Base-by-base conservation (phyloP, 352 stramenopile genomes). In the Lagenidium sp. region DNA sequence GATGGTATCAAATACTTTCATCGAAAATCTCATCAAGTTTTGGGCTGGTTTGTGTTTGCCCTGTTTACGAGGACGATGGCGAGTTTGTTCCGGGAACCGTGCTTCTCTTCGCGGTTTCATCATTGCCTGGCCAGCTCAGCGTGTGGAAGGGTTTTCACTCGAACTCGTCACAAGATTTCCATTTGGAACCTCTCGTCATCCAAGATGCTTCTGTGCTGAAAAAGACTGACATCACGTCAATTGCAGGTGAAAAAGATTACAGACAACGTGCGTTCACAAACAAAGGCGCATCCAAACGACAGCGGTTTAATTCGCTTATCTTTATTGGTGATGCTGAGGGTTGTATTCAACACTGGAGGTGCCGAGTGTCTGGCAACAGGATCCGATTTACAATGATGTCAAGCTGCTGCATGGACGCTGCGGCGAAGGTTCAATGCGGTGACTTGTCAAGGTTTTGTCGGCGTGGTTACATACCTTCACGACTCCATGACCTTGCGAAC, bases 311-410 rank as follows among this genome's bases (percentile, higher is more conserved):
- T 39, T 86, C 79, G 21, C 47, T 92, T 2, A 55, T 93, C 21
- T 93, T 93, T 53, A 48, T 90, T 0, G 80, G 80, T 2, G 69
- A 83, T 60, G 53, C 59, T 34, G 24, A 30, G 16, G 76, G 77
- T 0, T 62, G 61, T 7, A 53, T 93, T 18, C 67, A 90, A 35
- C 78, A 93, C 41, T 93, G 80, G 80, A 62, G 80, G 1, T 93
- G 80, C 32, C 76, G 72, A 1, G 47, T 85, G 26, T 53, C 59
- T 1, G 66, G 42, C 0, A 57, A 61, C 16, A 59, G 28, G 16
- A 80, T 90, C 47, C 53, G 70, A 22, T 88, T 89, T 35, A 81
- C 80, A 6, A 70, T 86, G 41, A 89, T 93, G 70, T 84, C 53
- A 8, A 52, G 40, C 1, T 60, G 30, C 22, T 46, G 36, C 1